These are phyloP conservation scores for Metschnikowia orientalis DNA, from an alignment of 805 yeast species.

Conservation along the genomic window DNA sequence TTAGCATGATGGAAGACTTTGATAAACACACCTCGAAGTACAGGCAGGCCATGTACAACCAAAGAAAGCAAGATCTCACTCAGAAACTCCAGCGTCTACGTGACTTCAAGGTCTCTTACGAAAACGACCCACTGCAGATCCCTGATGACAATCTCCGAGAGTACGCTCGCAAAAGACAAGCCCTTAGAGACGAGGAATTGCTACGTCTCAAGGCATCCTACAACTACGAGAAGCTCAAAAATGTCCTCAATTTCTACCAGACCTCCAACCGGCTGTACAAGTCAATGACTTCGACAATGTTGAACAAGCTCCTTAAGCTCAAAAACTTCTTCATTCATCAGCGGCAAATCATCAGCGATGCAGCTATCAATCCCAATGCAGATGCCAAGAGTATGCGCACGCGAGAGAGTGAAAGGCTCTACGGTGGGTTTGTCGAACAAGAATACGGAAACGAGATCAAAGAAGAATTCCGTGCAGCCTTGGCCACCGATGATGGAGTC, in stretches of 20 bases:
- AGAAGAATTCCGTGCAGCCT: slow-evolving; percentile 19
- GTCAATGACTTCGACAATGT: slow-evolving; percentile 24
- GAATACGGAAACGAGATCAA: slow-evolving; percentile 30
- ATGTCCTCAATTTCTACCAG: slow-evolving; percentile 30
- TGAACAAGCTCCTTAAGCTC: slow-evolving; percentile 36
- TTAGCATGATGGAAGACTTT: slow-evolving; percentile 16
- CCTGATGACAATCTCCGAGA: slow-evolving; percentile 28
- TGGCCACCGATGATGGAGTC: slow-evolving; percentile 13
- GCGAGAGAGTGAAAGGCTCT: slow-evolving; percentile 27
- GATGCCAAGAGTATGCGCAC: slow-evolving; percentile 16
- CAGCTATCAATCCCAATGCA: slow-evolving; percentile 18
- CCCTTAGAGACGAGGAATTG: slow-evolving; percentile 30
- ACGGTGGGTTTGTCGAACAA: slow-evolving; percentile 24
- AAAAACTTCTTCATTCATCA: slow-evolving; percentile 38
- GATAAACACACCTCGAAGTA: slow-evolving; percentile 17
- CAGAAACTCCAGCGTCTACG: slow-evolving; percentile 23
- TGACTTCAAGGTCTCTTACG: slow-evolving; percentile 24
- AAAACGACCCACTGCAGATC: slow-evolving; percentile 14
- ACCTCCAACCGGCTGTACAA: slow-evolving; percentile 35
- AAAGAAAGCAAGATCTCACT: slow-evolving; percentile 24
- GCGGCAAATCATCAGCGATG: slow-evolving; percentile 15
- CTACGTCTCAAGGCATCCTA: slow-evolving; percentile 27
- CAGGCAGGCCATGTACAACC: slow-evolving; percentile 19
- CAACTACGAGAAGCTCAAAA: slow-evolving; percentile 31
- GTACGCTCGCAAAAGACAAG: slow-evolving; percentile 18